Evolutionary conservation across 2,329 filamentous ascomycete species (phyloP).

Genomic region (Colletotrichum shisoi): DNA sequence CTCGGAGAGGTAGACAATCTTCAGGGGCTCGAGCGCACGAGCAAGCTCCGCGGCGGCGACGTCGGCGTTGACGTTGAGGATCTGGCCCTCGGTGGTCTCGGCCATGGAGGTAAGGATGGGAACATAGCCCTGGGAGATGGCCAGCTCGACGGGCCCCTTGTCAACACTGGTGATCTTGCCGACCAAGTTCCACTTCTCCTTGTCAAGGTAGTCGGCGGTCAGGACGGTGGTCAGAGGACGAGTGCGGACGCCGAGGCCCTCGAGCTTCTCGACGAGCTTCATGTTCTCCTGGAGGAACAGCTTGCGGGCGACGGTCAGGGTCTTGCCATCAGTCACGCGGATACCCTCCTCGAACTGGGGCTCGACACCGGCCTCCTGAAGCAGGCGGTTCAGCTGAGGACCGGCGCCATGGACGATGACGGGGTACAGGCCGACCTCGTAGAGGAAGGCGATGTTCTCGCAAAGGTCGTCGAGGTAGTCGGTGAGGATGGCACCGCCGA

Average conservation of each 20-base stretch:
- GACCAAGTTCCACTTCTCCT: conserved; percentile 94
- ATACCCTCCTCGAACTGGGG: conserved; percentile 97
- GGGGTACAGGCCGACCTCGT: conserved; percentile 92
- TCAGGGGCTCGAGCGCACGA: conserved; percentile 85
- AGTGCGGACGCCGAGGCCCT: conserved; percentile 87
- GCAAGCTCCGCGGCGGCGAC: conserved; percentile 94
- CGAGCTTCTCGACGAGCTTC: conserved; percentile 87
- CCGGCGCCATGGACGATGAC: conserved; percentile 96
- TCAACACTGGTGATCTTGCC: conserved; percentile 95
- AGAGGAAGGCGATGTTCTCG: conserved; percentile 86
- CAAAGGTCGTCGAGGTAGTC: conserved; percentile 93
- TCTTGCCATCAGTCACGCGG: conserved; percentile 93
- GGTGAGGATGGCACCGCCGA: conserved; percentile 93
- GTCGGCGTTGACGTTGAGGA: conserved; percentile 97
- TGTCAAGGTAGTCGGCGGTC: conserved; percentile 91
- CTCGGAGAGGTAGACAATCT: conserved; percentile 98
- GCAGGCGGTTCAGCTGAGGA: conserved; percentile 89
- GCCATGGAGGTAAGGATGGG: conserved; percentile 97
- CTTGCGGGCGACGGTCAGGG: conserved; percentile 85
- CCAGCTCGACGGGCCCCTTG: conserved; percentile 86
- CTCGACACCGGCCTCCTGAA: conserved; percentile 90
- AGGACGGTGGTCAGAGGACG: conserved; percentile 92
- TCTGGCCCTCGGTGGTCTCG: conserved; percentile 87
- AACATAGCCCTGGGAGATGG: conserved; percentile 88
- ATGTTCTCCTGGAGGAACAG: conserved; percentile 96